These are phyloP conservation scores for Pseudocercospora macadamiae DNA, from an alignment of 2,329 filamentous ascomycete genomes.

Conservation along the genomic window DNA sequence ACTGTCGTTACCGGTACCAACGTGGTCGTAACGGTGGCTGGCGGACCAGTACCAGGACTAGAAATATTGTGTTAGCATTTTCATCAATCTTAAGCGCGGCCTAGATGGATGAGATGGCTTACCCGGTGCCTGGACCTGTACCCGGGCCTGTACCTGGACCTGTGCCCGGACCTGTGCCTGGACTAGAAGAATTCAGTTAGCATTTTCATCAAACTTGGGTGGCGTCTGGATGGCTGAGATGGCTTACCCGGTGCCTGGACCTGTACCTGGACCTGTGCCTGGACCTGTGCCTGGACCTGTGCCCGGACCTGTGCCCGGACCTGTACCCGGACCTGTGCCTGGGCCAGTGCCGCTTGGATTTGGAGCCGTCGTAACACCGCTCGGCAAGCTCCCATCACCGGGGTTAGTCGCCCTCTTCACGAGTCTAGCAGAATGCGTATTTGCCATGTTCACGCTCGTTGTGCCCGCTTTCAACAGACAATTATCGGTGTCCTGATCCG, in stretches of 20 bases:
- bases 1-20: not conserved
- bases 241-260: no score
- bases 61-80: not conserved
- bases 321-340: no score
- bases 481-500: conserved; percentile 21
- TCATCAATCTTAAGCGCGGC: not conserved
- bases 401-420: conserved; percentile 13
- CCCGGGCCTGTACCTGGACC: not conserved
- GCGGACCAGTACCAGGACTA: conserved; percentile 11
- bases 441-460: conserved; percentile 12
- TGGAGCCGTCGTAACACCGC: conserved; percentile 2
- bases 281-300: no score
- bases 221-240: no score
- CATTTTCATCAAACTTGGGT: no score
- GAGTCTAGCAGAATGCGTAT: conserved; percentile 26
- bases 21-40: not conserved
- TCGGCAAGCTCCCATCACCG: not conserved
- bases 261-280: no score
- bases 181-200: no score
- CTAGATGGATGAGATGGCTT: not conserved
- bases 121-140: conserved; percentile 5
- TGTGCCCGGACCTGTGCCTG: no score
- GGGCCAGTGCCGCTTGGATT: not conserved
- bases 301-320: no score
- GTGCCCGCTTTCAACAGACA: conserved; percentile 31